A percentile compares a stretch with the other conserved stretches of the same genome.
These are phyloP conservation scores for Peterozyma toletana DNA, from an alignment of 805 yeast species.

Conservation along the genomic window DNA sequence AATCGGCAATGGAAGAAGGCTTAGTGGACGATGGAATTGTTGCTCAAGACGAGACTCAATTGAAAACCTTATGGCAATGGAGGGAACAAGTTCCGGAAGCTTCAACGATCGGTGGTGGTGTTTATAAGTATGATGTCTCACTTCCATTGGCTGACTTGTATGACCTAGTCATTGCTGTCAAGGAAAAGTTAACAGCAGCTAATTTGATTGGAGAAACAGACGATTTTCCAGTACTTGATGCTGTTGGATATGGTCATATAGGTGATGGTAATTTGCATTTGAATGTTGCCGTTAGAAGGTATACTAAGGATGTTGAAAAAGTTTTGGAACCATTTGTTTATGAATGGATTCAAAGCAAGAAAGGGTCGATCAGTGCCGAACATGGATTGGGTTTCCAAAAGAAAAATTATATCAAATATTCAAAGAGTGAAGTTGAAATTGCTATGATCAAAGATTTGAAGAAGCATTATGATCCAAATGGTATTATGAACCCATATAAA, in stretches of 20 bases:
- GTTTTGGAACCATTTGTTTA: constrained; percentile 90
- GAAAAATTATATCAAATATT: constrained; percentile 80
- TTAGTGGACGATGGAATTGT: constrained; percentile 88
- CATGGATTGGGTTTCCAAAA: constrained; percentile 98
- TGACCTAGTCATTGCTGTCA: constrained; percentile 74
- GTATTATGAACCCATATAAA: constrained; percentile 91
- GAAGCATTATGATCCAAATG: constrained; percentile 81
- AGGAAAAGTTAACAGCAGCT: constrained; percentile 46
- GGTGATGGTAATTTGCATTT: constrained; percentile 97
- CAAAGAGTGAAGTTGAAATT: constrained; percentile 70
- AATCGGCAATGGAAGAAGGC: constrained; percentile 76
- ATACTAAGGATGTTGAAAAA: constrained; percentile 70
- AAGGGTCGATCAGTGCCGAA: constrained; percentile 94
- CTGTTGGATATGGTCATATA: constrained; percentile 96
- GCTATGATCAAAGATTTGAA: constrained; percentile 72
- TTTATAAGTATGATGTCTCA: constrained; percentile 94
- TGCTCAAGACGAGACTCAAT: constrained; percentile 91
- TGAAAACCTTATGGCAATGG: constrained; percentile 86
- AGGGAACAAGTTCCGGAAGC: constrained; percentile 93
- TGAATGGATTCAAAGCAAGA: constrained; percentile 68
- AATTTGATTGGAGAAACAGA: constrained; percentile 59
- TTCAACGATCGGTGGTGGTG: constrained; percentile 80
- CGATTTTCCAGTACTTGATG: constrained; percentile 73
- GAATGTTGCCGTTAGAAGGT: constrained; percentile 84
- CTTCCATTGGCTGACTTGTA: constrained; percentile 79